Evolutionary conservation across 768 basidiomycete species (phyloP).

Genomic region (Mycena amicta): DNA sequence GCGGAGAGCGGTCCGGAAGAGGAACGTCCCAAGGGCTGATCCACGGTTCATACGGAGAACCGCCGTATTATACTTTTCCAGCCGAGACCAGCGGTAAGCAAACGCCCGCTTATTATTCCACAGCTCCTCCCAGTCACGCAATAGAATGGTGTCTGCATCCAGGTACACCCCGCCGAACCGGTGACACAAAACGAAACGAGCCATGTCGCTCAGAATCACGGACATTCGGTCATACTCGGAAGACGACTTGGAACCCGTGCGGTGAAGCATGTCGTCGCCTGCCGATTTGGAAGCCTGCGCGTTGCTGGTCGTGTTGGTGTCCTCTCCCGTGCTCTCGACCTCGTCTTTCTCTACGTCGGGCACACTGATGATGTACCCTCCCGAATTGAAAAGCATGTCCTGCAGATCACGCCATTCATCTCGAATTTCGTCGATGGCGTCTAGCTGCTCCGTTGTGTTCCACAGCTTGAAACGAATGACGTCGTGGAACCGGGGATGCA

Average conservation of each 20-base stretch:
- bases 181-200: conserved; percentile 92
- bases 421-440: conserved; percentile 81
- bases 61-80: conserved; percentile 92
- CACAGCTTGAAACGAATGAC: conserved; percentile 91
- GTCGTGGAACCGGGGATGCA: conserved; percentile 86
- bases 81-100: conserved; percentile 92
- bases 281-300: background rate
- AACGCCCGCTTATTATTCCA: conserved; percentile 96
- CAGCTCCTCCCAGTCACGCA: conserved; percentile 95
- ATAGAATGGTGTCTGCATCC: conserved; percentile 89
- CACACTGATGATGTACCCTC: conserved; percentile 73
- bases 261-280: conserved; percentile 58
- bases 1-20: conserved; percentile 90
- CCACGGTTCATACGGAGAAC: conserved; percentile 86
- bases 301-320: conserved; percentile 38
- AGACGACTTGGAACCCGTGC: conserved; percentile 86
- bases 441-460: conserved; percentile 96
- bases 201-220: conserved; percentile 94
- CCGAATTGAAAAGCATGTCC: conserved; percentile 83
- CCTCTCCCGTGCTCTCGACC: background rate
- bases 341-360: conserved; percentile 50
- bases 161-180: conserved; percentile 94
- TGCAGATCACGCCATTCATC: conserved; percentile 82
- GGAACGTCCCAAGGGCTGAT: conserved; percentile 86
- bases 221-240: conserved; percentile 88